Percentiles rank a stretch among this genome's conserved stretches.
These are phyloP conservation scores for Aspergillus fijiensis DNA, from an alignment of 2,329 filamentous ascomycete genomes.

Conservation along the genomic window DNA sequence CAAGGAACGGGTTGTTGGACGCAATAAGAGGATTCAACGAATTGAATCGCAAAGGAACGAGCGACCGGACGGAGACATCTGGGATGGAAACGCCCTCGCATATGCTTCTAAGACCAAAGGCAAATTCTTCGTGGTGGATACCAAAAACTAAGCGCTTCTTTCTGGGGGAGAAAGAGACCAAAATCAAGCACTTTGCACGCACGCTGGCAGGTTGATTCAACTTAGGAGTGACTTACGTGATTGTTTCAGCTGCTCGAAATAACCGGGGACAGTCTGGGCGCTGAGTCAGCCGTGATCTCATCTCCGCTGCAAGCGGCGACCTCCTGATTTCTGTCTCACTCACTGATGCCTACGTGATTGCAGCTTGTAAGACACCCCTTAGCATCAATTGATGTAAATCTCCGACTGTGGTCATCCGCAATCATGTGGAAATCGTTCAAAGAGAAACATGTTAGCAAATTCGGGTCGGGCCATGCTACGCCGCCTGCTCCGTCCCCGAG, in stretches of 20 bases:
- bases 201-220: neutral
- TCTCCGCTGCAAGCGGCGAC: constrained; percentile 12
- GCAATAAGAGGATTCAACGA: constrained; percentile 50
- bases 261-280: constrained; percentile 9
- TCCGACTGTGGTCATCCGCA: neutral
- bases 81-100: constrained; percentile 70
- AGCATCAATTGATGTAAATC: neutral
- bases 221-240: neutral
- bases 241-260: neutral
- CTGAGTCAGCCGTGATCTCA: constrained; percentile 27
- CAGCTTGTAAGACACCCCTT: neutral
- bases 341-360: neutral
- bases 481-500: constrained; percentile 21
- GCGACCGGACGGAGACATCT: constrained; percentile 48
- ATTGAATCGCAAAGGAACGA: constrained; percentile 29
- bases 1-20: constrained; percentile 43
- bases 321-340: constrained; percentile 4
- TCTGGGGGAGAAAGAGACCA: too few species aligned
- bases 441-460: constrained; percentile 31
- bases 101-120: constrained; percentile 66
- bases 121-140: constrained; percentile 74
- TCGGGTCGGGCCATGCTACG: constrained; percentile 25
- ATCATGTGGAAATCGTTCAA: constrained; percentile 36
- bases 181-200: too few species aligned
- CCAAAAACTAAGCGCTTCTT: constrained; percentile 18